Base-by-base conservation (phyloP, 352 stramenopile genomes). In the Phytophthora ramorum region DNA sequence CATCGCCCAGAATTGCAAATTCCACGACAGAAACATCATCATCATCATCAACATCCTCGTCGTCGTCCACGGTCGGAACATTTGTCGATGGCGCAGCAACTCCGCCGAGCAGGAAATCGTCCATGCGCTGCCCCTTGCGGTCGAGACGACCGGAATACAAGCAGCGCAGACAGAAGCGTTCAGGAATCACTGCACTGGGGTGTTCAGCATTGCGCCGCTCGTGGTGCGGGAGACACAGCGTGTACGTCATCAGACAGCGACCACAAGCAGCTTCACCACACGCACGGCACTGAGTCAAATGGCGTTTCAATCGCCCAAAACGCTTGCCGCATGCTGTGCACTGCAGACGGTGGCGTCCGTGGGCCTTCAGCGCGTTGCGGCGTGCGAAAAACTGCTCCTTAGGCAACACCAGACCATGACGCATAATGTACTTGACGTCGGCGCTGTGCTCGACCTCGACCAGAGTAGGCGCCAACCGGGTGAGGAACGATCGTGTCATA, bases 141-240 rank as follows among this genome's bases (percentile, higher is more conserved):
- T 89, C 78, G 9, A 79, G 65, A 0, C 76, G 81, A 16, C 80
- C 73, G 7, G 78, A 78, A 63, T 82, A 89, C 30, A 90, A 51
- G 41, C 81, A 90, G 49, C 81, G 82, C 30, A 87, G 65, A 47
- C 81, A 90, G 49, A 90, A 90, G 46, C 78, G 81, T 30, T 87
- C 81, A n/a, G 74, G 68, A 9, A 90, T 81, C 28, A 87, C 81
- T n/a, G 81, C 78, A 37, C 78, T 88, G 30, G 81, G 81, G 56
- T 86, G 81, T 30, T 90, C 78, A 10, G 76, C 74, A 41, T 64
- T 73, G n/a, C 81, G 81, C 45, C 73, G 71, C 41, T 90, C 81
- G 58, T 90, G 81, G 19, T 62, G 63, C 16, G 81, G 81, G 13
- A 88, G 67, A 46, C 78, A 90, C 37, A 90, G 52, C 43, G 78